Evolutionary conservation across 768 basidiomycete genomes (phyloP).

Genomic region (Leucosporidium scottii): DNA sequence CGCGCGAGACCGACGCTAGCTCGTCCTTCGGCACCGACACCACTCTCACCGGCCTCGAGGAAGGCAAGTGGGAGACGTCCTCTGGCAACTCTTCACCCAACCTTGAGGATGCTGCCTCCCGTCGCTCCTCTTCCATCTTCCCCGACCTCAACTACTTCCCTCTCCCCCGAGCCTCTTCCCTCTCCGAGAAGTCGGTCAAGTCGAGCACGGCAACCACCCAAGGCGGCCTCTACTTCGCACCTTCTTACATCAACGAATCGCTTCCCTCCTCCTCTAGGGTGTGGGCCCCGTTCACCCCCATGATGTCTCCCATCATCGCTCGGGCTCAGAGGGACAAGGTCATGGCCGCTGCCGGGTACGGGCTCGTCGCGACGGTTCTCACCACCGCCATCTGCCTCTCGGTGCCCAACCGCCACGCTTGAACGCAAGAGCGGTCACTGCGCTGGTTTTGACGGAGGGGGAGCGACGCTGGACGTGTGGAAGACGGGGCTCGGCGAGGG

Average conservation of each 20-base stretch:
- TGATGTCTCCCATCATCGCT: too few relatives aligned
- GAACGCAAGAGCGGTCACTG: too few relatives aligned
- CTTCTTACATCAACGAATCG: not conserved
- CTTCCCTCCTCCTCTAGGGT: too few relatives aligned
- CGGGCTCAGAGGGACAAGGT: too few relatives aligned
- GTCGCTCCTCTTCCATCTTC: not conserved
- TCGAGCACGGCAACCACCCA: constrained; percentile 11
- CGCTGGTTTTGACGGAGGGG: too few relatives aligned
- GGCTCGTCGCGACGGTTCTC: too few relatives aligned
- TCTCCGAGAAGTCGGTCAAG: constrained; percentile 4
- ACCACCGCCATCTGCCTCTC: too few relatives aligned
- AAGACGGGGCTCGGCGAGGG: too few relatives aligned
- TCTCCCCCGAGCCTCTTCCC: constrained; percentile 3
- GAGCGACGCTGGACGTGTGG: too few relatives aligned
- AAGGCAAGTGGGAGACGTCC: not conserved
- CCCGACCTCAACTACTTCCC: constrained; percentile 29
- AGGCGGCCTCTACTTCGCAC: constrained; percentile 27
- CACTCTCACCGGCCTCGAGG: not conserved
- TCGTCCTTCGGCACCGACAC: constrained; percentile 3
- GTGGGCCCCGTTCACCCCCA: too few relatives aligned
- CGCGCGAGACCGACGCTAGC: constrained; percentile 1
- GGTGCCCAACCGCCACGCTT: too few relatives aligned
- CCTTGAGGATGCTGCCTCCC: not conserved
- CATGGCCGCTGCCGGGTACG: too few relatives aligned
- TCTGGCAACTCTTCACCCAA: not conserved